phyloP scores from a whole-genome alignment of 306 rosid genomes.

The Luffa acutangula region DNA sequence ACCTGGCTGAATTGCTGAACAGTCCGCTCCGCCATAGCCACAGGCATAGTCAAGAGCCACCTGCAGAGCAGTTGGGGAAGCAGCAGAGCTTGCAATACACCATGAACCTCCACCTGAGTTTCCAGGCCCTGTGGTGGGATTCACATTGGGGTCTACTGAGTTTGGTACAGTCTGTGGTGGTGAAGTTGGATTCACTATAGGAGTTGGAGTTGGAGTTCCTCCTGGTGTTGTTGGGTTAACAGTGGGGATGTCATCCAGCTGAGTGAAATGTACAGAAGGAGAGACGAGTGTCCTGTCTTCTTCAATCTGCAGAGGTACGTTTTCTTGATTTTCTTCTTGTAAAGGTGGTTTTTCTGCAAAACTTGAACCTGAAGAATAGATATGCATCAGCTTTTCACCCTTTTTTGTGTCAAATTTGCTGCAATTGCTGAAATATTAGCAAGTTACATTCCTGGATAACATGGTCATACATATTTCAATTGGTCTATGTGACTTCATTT shows the following conservation, averaged over 20 bases:
- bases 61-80: constrained; percentile 68
- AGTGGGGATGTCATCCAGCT: constrained; percentile 44
- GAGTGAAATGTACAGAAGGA: constrained; percentile 25
- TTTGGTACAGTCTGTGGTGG: constrained; percentile 18
- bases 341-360: constrained; percentile 25
- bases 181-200: constrained; percentile 24
- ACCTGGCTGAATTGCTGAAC: constrained; percentile 58
- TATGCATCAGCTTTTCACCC: background rate
- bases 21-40: constrained; percentile 81
- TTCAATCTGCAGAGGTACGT: constrained; percentile 19
- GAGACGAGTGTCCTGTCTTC: constrained; percentile 35
- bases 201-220: constrained; percentile 29
- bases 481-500: background rate
- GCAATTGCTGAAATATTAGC: background rate
- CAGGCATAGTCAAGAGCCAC: constrained; percentile 92
- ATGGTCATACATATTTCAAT: background rate
- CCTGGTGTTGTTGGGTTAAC: constrained; percentile 49
- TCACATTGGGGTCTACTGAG: constrained; percentile 18
- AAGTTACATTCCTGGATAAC: background rate
- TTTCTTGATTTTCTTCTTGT: constrained; percentile 24
- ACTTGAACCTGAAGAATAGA: constrained; percentile 52
- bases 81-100: constrained; percentile 64
- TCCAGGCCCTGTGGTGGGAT: constrained; percentile 25
- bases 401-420: background rate
- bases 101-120: constrained; percentile 49